These are phyloP conservation scores for Aspergillus chevalieri DNA, from an alignment of 2,329 filamentous ascomycete genomes.

Conservation along the genomic window DNA sequence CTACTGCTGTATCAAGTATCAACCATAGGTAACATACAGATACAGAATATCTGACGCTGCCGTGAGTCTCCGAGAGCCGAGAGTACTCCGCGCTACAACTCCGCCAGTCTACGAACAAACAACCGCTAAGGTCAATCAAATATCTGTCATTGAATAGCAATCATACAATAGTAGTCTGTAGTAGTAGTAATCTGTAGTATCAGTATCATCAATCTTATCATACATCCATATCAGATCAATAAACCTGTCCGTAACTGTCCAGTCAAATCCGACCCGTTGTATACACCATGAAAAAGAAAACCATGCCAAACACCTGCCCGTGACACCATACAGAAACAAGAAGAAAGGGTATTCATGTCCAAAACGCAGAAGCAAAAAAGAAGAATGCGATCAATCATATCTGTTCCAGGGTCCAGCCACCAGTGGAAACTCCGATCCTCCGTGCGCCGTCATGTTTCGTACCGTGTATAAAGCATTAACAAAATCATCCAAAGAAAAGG, in stretches of 20 bases:
- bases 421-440: no score
- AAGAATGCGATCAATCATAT: not conserved
- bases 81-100: not conserved
- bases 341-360: conserved; percentile 28
- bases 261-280: no score
- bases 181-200: not conserved
- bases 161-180: not conserved
- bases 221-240: conserved; percentile 5
- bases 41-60: no score
- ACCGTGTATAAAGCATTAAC: not conserved
- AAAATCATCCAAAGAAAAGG: not conserved
- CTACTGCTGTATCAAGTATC: no score
- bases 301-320: conserved; percentile 6
- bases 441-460: no score
- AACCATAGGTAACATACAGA: no score
- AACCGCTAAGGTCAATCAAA: not conserved
- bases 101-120: not conserved
- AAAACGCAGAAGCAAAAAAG: conserved; percentile 7
- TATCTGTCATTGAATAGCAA: conserved; percentile 1
- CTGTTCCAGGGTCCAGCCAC: no score
- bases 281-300: not conserved
- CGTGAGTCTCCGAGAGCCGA: not conserved
- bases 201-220: conserved; percentile 2
- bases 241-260: not conserved
- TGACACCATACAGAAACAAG: conserved; percentile 9